Evolutionary conservation across 495 filamentous ascomycete genomes (phyloP).

Genomic region (Penicillium ucsense): DNA sequence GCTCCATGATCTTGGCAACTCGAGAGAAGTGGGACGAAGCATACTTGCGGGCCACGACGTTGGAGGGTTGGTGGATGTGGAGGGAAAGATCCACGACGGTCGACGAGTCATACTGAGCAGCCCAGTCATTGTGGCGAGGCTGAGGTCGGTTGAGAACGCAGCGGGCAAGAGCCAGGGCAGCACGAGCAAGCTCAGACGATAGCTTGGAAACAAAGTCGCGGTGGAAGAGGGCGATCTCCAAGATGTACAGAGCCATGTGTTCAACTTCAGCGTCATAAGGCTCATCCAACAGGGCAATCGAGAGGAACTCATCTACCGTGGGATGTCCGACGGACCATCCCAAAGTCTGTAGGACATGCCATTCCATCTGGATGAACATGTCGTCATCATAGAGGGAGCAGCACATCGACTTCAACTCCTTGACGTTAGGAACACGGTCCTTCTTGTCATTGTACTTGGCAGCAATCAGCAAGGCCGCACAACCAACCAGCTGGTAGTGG

Average conservation of each 20-base stretch:
- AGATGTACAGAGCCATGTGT: constrained; percentile 88
- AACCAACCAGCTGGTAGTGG: constrained; percentile 96
- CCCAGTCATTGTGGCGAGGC: constrained; percentile 66
- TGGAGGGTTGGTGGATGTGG: constrained; percentile 76
- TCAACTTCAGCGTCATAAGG: constrained; percentile 73
- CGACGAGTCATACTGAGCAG: constrained; percentile 66
- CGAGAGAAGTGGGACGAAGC: constrained; percentile 68
- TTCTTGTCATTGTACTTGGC: constrained; percentile 99
- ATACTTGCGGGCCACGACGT: constrained; percentile 82
- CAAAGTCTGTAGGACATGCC: constrained; percentile 97
- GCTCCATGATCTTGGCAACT: constrained; percentile 71
- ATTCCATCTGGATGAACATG: constrained; percentile 99
- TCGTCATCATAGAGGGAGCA: constrained; percentile 96
- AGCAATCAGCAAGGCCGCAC: constrained; percentile 89
- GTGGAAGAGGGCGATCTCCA: constrained; percentile 91
- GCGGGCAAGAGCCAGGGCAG: constrained; percentile 74
- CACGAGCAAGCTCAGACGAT: constrained; percentile 82
- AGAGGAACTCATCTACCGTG: constrained; percentile 86
- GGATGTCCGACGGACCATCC: constrained; percentile 94
- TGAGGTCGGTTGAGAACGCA: constrained; percentile 78
- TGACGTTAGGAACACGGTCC: constrained; percentile 89
- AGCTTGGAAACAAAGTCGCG: constrained; percentile 87
- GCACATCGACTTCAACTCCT: constrained; percentile 97
- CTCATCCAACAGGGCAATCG: constrained; percentile 58
- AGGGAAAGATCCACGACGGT: constrained; percentile 77